Percentiles rank a stretch among this genome's conserved stretches.
phyloP scores from a whole-genome alignment of 768 basidiomycete species.

The Stropharia rugosoannulata region DNA sequence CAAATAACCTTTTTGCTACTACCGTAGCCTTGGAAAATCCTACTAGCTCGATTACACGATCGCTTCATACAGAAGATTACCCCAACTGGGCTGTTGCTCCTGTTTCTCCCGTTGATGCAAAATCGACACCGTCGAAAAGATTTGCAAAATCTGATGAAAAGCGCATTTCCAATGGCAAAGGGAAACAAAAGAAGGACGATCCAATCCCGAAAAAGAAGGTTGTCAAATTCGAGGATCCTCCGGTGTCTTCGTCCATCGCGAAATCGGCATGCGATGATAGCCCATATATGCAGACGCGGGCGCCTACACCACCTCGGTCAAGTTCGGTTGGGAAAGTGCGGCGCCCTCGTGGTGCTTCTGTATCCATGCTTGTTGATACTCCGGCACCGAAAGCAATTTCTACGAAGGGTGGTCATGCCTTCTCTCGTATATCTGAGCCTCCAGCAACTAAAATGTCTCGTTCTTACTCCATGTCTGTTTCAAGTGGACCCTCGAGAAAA shows the following conservation, averaged over 20 bases:
- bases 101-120: slow-evolving; percentile 7
- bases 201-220: not conserved
- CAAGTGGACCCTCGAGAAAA: not conserved
- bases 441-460: not conserved
- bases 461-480: not conserved
- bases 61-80: slow-evolving; percentile 24
- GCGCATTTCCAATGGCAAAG: not conserved
- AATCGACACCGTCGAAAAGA: not conserved
- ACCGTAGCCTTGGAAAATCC: not conserved
- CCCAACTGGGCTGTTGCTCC: slow-evolving; percentile 37
- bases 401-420: not conserved
- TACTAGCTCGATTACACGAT: not conserved
- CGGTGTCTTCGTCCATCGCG: no score
- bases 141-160: slow-evolving; percentile 4
- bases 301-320: not conserved
- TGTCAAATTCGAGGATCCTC: not conserved
- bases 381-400: not conserved
- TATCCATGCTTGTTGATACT: not conserved
- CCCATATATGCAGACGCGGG: not conserved
- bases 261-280: no score
- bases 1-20: no score
- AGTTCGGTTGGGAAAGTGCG: not conserved
- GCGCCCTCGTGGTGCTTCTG: not conserved
- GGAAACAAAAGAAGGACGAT: slow-evolving; percentile 3
- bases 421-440: not conserved